Evolutionary conservation across 768 basidiomycete genomes (phyloP).

Genomic region (Basidioascus undulatus): DNA sequence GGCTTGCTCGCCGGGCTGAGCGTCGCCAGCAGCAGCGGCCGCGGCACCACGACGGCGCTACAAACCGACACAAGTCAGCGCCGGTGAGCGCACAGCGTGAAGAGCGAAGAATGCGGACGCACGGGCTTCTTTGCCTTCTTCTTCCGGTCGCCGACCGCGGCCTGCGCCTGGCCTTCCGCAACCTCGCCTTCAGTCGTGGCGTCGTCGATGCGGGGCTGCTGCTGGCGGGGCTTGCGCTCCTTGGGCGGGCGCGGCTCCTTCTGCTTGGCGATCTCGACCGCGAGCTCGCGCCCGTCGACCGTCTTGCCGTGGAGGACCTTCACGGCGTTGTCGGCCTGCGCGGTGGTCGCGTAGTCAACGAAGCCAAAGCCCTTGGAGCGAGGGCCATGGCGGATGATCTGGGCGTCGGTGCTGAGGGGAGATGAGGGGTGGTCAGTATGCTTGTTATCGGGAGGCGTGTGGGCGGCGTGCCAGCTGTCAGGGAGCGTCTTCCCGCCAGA

Average conservation of each 20-base stretch:
- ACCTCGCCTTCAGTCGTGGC: conserved; percentile 1
- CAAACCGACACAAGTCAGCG: no score
- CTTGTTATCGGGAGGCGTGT: not conserved
- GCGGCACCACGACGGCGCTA: no score
- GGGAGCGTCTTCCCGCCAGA: not conserved
- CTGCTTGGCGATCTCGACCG: conserved; percentile 83
- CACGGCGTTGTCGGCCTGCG: conserved; percentile 69
- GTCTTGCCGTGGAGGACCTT: conserved; percentile 64
- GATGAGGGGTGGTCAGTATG: not conserved
- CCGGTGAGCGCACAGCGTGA: no score
- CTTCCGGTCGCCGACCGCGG: no score
- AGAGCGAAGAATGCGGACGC: no score
- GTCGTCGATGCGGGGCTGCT: conserved; percentile 4
- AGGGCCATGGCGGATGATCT: conserved; percentile 61
- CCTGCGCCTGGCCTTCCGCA: no score
- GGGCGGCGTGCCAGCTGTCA: no score
- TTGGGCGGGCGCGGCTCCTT: conserved; percentile 4
- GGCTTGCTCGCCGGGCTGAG: conserved; percentile 9
- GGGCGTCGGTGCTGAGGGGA: conserved; percentile 40
- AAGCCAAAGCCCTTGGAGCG: conserved; percentile 66
- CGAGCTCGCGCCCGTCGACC: conserved; percentile 67
- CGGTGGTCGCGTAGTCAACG: conserved; percentile 53
- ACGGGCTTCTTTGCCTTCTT: no score
- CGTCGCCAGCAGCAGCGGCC: no score
- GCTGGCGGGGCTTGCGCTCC: conserved; percentile 7